These are phyloP conservation scores for Taiozyma onychis DNA, from an alignment of 1,139 yeast genomes.

Conservation along the genomic window DNA sequence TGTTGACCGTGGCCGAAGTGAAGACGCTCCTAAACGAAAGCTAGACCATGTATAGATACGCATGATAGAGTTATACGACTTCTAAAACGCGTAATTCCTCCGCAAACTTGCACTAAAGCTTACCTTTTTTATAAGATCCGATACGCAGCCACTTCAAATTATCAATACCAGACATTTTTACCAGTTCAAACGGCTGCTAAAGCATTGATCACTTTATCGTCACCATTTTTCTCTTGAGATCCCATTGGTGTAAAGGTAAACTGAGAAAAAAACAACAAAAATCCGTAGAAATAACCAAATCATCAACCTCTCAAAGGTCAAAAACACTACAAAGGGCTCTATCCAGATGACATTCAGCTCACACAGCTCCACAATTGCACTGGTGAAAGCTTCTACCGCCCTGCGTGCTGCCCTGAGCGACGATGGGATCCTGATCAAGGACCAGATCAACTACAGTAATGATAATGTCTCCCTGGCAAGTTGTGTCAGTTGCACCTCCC, in stretches of 20 bases:
- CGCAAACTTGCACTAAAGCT: conserved; percentile 26
- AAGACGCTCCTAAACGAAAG: conserved; percentile 21
- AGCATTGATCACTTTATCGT: neutral
- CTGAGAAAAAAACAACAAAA: neutral
- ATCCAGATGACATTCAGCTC: neutral
- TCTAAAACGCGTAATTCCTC: conserved; percentile 43
- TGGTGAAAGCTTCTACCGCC: neutral
- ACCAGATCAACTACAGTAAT: conserved; percentile 6
- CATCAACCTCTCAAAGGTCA: neutral
- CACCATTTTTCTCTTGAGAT: neutral
- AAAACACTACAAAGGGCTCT: neutral
- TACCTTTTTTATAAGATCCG: neutral
- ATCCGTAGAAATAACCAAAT: neutral
- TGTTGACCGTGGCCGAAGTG: conserved; percentile 22
- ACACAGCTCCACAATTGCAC: conserved; percentile 1
- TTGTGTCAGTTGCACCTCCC: conserved; percentile 11
- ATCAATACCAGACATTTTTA: neutral
- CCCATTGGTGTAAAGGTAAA: neutral
- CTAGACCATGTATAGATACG: conserved; percentile 24
- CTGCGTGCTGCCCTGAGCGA: conserved; percentile 14
- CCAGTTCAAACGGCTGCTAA: neutral
- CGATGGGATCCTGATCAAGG: conserved; percentile 14
- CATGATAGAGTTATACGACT: conserved; percentile 35
- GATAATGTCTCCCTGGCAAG: conserved; percentile 10
- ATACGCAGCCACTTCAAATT: too few relatives aligned